Evolutionary conservation across 169 alveolate genomes (phyloP), one percentile per base, ranked within the genome.

Genomic region (Eimeria nieschulzi): DNA sequence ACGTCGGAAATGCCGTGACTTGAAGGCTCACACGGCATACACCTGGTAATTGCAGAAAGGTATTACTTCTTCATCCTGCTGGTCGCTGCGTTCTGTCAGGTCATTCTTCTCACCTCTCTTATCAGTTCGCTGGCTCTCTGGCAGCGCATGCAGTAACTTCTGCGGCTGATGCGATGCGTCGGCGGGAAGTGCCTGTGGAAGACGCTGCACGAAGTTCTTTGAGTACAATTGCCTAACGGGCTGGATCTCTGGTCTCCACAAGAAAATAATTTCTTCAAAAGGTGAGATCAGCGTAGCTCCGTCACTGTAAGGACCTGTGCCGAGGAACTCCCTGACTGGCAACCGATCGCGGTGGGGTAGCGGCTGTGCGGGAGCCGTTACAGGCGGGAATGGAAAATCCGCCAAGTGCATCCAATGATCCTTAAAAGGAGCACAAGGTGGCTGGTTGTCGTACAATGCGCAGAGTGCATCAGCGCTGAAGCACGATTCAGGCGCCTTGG

Each of bases 401-500:
- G 92, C 92, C 55, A 85, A 55, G 51, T 85, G 92, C 85, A 85
- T 71, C 98, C 98, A 97, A 94, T 97, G 98, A 83, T 96, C 98
- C 86, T 96, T 96, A 94, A 95, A 95, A 15, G 98, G 98, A 51
- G 96, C 96, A 88, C 93, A 79, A 0, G 98, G 98, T 25, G 98
- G 97, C 86, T 96, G 96, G 88, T 97, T 96, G 85, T 94, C 93
- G 87, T 96, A 96, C 61, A 95, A 95, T 51, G 96, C 96, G 83
- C 98, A 97, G 13, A 97, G 93, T 26, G 95, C 95, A 94, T 97
- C 98, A 7, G 97, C 98, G 72, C 97, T 96, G 83, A 97, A 97
- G 8, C 92, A 79, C n/a, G 95, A 82, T 9, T 95, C 96, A 19
- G 94, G 92, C 26, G 94, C 97, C 82, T 78, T 96, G 17, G 95